These are phyloP conservation scores for Cubamyces lactineus DNA, from an alignment of 768 basidiomycete species.

Conservation along the genomic window DNA sequence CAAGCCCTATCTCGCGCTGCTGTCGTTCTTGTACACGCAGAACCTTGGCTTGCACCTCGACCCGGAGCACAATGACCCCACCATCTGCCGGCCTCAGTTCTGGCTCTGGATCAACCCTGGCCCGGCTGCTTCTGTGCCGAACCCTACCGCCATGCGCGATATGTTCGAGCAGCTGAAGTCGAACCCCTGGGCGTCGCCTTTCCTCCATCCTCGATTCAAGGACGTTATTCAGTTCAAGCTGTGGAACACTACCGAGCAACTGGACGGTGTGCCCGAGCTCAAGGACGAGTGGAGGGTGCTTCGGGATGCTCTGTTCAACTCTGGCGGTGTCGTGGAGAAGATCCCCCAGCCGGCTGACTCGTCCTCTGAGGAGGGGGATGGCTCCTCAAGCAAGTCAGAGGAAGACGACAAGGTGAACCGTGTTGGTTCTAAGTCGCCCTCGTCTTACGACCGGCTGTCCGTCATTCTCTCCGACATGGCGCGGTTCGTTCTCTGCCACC, in stretches of 20 bases:
- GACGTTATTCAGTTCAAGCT: slow-evolving; percentile 93
- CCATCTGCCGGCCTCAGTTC: slow-evolving; percentile 85
- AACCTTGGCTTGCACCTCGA: slow-evolving; percentile 82
- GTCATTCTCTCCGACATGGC: slow-evolving; percentile 97
- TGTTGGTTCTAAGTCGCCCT: slow-evolving; percentile 85
- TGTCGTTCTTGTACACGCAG: slow-evolving; percentile 96
- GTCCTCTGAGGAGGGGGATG: slow-evolving; percentile 22
- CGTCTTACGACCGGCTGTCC: slow-evolving; percentile 87
- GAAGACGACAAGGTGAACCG: slow-evolving; percentile 72
- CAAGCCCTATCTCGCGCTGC: slow-evolving; percentile 93
- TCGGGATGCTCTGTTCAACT: slow-evolving; percentile 82
- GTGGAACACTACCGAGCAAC: slow-evolving; percentile 98
- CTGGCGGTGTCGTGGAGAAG: slow-evolving; percentile 75
- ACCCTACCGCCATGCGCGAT: slow-evolving; percentile 75
- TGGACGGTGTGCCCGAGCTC: slow-evolving; percentile 89
- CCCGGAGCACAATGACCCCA: slow-evolving; percentile 47
- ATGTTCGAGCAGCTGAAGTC: slow-evolving; percentile 82
- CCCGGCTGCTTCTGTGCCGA: slow-evolving; percentile 89
- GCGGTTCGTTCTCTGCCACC: slow-evolving; percentile 94
- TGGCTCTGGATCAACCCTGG: slow-evolving; percentile 99
- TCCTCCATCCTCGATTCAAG: slow-evolving; percentile 90
- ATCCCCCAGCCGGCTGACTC: slow-evolving; percentile 51
- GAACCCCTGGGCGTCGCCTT: slow-evolving; percentile 95
- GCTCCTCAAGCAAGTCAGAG: slow-evolving; percentile 14
- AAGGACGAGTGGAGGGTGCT: slow-evolving; percentile 87